These are phyloP conservation scores for Talaromyces sp. DNA, from an alignment of 2,329 filamentous ascomycete genomes.

Conservation along the genomic window DNA sequence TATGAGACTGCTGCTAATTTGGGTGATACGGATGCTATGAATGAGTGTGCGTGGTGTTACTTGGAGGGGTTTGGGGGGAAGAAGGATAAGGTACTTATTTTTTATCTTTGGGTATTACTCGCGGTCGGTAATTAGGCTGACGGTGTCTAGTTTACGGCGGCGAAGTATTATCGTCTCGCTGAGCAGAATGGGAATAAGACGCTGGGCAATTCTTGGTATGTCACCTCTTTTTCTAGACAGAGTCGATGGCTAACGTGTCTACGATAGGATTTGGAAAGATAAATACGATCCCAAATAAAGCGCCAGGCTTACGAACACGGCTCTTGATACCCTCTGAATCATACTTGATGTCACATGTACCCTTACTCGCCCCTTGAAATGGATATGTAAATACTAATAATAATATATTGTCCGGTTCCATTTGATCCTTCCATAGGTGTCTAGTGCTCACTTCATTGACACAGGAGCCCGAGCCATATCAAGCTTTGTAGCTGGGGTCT, in stretches of 20 bases:
- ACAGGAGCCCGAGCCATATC: conserved; percentile 26
- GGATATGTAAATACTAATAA: neutral
- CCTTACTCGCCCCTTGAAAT: neutral
- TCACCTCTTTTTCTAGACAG: conserved; percentile 25
- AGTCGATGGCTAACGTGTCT: neutral
- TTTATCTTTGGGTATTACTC: neutral
- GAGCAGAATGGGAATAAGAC: conserved; percentile 87
- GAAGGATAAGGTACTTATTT: conserved; percentile 79
- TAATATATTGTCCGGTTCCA: neutral
- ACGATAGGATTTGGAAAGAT: conserved; percentile 89
- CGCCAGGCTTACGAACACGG: neutral
- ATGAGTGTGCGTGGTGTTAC: conserved; percentile 94
- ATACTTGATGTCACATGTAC: neutral
- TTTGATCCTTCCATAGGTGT: neutral
- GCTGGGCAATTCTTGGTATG: conserved; percentile 92
- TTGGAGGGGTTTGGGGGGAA: conserved; percentile 93
- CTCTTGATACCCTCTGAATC: neutral
- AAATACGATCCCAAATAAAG: conserved; percentile 67
- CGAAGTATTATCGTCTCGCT: conserved; percentile 87
- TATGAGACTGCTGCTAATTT: conserved; percentile 97
- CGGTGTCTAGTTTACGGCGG: conserved; percentile 52
- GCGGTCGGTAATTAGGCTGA: neutral
- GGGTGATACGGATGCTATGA: conserved; percentile 96
- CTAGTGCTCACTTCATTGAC: neutral
- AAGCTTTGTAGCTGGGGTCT: conserved; percentile 56